Evolutionary conservation across 164 flowering plant species (phyloP), one percentile per base, ranked within the genome.

Genomic region (Tetracentron sinense): DNA sequence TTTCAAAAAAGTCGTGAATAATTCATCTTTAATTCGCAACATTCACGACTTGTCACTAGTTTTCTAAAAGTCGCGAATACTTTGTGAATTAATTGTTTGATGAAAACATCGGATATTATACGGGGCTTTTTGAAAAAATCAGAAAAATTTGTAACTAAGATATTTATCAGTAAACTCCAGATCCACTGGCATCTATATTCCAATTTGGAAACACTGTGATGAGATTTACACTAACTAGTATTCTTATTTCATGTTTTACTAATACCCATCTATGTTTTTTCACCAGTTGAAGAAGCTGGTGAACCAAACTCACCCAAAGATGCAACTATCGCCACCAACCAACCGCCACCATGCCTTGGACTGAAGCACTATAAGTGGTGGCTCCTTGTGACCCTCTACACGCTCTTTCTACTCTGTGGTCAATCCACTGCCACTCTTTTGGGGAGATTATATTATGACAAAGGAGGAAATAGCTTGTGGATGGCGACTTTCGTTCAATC

Each of bases 401-500:
- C 44, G 14, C 44, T 38, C 2, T 38, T 38, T 38, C 44, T 52
- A 23, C 29, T 52, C 15, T 14, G 12, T 10, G 58, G 58, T 16
- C 58, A 23, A 15, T 17, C 74, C 27, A 57, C 54, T 0, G 69
- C 65, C 20, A 67, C 66, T 29, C 77, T 76, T 17, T 56, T 76
- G 16, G 73, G 74, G 21, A 62, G 74, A n/a, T 55, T 73, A 48
- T 76, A 76, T 55, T 76, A 53, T 38, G 69, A 66, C 54, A 54
- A 73, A 38, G 77, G 76, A 7, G 79, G 77, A 31, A 76, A 64
- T 31, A 72, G 76, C 42, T 73, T 66, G 60, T 73, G 79, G 79
- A 65, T 76, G 70, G 76, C 72, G 1, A 73, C 79, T 0, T 55
- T 76, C 16, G 73, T 72, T 33, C 75, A 75, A 56, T 42, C 72